Base-by-base conservation (phyloP, 805 yeast species). In the Yamadazyma ubonensis region DNA sequence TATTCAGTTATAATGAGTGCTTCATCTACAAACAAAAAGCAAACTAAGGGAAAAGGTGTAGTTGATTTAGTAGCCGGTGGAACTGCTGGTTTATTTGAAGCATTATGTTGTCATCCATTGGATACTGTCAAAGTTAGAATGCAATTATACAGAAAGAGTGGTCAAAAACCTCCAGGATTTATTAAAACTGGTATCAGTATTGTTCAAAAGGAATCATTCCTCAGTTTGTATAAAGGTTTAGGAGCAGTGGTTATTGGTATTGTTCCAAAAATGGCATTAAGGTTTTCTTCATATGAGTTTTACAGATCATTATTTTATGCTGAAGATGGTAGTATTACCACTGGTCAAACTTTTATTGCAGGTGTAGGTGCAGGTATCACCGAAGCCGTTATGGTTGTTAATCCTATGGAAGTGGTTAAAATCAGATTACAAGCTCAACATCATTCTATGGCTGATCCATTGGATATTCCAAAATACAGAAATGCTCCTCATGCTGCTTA, bases 351-450 rank as follows among this genome's bases (percentile, higher is more conserved):
- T 8, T 91, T 91, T 59, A 50, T 86, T 37, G 90, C 97, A 31
- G 99, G 99, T 67, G 93, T 91, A 18, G 90, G 96, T 63, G 98
- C 99, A 14, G 99, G 99, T 69, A 72, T 87, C 59, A 87, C 96
- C 36, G 99, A 91, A 67, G 96, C 98, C 2, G 90, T 93, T 41
- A 66, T 85, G 44, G 91, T 91, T 43, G 99, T 91, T 29, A 93
- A 88, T 61, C 98, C 98, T 32, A 91, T 89, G 85, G 99, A 91
- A 64, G 97, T 93, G 46, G 95, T 91, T 49, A 91, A 91, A 66
- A 91, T 91, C 59, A 77, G 99, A 65, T 76, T 91, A 59, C 99
- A 91, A 67, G 96, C 98, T 12, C 99, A 91, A 70, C 84, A 82
- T 51, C 91, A 87, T 60, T 85, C 95, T 32, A 75, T 90, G 78